Base-by-base conservation (phyloP, 2,329 filamentous ascomycete species). In the Zasmidium cellare region DNA sequence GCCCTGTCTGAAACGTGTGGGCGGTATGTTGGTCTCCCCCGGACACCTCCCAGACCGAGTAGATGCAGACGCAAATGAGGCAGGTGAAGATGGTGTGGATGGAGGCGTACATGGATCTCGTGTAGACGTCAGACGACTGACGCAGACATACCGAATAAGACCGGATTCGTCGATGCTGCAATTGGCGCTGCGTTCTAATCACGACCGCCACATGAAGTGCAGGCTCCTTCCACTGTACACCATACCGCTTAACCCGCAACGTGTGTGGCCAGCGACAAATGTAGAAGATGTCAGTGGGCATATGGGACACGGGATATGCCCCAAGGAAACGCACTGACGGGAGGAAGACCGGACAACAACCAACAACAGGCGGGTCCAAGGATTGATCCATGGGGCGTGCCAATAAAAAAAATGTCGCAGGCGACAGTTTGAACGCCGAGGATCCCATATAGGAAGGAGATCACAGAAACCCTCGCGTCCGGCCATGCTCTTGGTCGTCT, bases 81-180 rank as follows among this genome's bases (percentile, higher is more conserved):
- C 38, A 51, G 22, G 16, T 16, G 16, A 24, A 18, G 16, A 22
- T 46, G 25, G 35, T 19, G 18, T 53, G 50, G 28, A 20, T 19
- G 49, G 22, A 35, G 47, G 47, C n/a, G n/a, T n/a, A n/a, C n/a
- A n/a, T 28, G 25, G 25, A 28, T 28, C 25, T 28, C 25, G 20
- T 28, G 23, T 48, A 16, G 46, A 54, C 28, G 56, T 62, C 52
- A 57, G 60, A 57, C 51, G 52, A 58, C 35, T 57, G 49, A 52
- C 55, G 56, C 57, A 57, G 53, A 53, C 47, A 57, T 48, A 57
- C 61, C 59, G 61, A 58, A 62, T 47, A 63, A 62, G 59, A 57
- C 61, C 59, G 58, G 20, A 35, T 53, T 41, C 24, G 53, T 49
- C 47, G 47, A 41, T 51, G 58, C 16, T 55, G 46, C 53, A 28